Percentiles rank a stretch among this genome's conserved stretches.
Conservation (phyloP, 495 filamentous ascomycete species). For the Xylaria sp. region DNA sequence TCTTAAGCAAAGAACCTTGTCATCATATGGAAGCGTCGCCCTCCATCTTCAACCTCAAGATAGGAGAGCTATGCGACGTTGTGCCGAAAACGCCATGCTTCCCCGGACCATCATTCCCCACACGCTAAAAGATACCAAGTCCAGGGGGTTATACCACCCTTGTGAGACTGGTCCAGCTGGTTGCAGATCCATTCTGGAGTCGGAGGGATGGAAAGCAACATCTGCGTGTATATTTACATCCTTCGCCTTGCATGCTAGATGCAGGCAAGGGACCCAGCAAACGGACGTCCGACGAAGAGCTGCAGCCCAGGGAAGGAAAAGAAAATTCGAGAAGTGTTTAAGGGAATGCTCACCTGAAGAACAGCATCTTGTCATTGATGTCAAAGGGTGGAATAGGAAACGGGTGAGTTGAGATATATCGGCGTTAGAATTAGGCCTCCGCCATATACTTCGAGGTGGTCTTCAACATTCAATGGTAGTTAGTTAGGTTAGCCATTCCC, state of each 20-base stretch:
- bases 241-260: not conserved
- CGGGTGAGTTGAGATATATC: not conserved
- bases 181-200: not conserved
- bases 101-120: not conserved
- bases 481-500: constrained; percentile 5
- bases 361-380: constrained; percentile 25
- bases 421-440: not conserved
- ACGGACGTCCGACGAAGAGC: not conserved
- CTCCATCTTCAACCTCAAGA: not conserved
- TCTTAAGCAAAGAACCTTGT: not conserved
- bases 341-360: constrained; percentile 25
- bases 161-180: not conserved
- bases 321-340: not conserved
- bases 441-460: not conserved
- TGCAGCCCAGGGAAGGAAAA: not conserved
- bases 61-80: not conserved
- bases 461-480: constrained; percentile 7
- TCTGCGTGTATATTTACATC: not conserved
- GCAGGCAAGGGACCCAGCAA: not conserved
- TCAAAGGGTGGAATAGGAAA: not conserved
- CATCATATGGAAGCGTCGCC: not conserved
- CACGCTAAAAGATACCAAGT: not conserved
- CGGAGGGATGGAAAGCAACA: not conserved
- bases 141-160: not conserved
- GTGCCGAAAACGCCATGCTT: not conserved